Conservation (phyloP, 2,329 filamentous ascomycete species). For the Fusarium bulbicola region DNA sequence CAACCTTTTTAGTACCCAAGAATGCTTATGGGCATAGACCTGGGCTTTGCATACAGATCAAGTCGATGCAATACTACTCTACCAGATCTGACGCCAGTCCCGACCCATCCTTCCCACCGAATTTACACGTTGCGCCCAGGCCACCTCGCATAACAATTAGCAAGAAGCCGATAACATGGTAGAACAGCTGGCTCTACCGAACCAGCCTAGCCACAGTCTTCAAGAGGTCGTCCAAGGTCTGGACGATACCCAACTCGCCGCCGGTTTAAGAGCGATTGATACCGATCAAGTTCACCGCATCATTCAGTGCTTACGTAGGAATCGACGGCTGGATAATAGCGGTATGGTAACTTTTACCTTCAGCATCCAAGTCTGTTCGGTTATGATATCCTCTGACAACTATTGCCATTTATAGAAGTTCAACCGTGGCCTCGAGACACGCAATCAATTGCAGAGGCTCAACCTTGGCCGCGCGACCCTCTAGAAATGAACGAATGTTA, state of each 20-base stretch:
- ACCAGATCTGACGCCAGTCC: accelerated
- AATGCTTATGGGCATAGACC: not conserved
- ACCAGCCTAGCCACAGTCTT: not conserved
- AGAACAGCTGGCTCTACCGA: not conserved
- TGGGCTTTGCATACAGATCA: not conserved
- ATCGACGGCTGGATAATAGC: not conserved
- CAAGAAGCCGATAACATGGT: not conserved
- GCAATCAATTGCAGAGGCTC: no score
- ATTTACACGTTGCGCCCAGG: accelerated
- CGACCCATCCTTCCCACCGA: accelerated
- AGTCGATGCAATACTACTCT: not conserved
- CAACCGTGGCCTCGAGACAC: not conserved
- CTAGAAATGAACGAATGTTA: not conserved
- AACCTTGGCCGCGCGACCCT: no score
- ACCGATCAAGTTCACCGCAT: not conserved
- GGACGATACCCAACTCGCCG: not conserved
- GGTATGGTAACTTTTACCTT: not conserved
- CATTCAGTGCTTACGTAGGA: not conserved
- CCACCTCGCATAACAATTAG: not conserved
- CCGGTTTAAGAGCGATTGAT: not conserved
- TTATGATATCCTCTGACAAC: not conserved
- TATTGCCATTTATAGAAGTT: not conserved
- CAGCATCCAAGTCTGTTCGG: accelerated
- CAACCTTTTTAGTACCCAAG: accelerated
- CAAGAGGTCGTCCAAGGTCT: not conserved